phyloP scores from a whole-genome alignment of 306 rosid genomes.

The Prunus padus region DNA sequence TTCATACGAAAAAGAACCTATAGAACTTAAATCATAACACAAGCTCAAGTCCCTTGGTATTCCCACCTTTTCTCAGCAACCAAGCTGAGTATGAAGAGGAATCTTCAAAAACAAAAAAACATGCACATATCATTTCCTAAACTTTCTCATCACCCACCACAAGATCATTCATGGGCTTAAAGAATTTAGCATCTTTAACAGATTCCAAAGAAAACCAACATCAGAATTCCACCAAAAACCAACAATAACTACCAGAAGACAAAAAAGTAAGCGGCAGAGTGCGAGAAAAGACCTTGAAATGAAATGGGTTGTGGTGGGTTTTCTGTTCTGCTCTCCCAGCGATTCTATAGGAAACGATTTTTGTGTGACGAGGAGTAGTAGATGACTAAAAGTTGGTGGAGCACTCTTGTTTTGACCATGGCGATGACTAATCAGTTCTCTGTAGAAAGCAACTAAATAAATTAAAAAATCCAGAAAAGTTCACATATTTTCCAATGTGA shows the following conservation, averaged over 20 bases:
- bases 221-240: neutral
- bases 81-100: neutral
- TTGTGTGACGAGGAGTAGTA: neutral
- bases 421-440: neutral
- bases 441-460: neutral
- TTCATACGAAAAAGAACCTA: neutral
- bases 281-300: neutral
- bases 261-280: neutral
- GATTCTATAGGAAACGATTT: neutral
- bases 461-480: too few relatives aligned
- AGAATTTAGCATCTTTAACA: neutral
- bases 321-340: neutral
- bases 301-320: neutral
- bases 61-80: constrained; percentile 15
- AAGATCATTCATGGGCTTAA: neutral
- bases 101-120: neutral
- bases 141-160: constrained; percentile 1
- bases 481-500: neutral
- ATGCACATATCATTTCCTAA: neutral
- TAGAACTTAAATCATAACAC: neutral
- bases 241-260: neutral
- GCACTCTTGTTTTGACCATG: constrained; percentile 20
- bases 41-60: constrained; percentile 1
- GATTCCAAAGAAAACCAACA: neutral
- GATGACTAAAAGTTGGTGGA: neutral